Conservation (phyloP, 257 asterid genomes). For the Parsonsia alboflavescens region DNA sequence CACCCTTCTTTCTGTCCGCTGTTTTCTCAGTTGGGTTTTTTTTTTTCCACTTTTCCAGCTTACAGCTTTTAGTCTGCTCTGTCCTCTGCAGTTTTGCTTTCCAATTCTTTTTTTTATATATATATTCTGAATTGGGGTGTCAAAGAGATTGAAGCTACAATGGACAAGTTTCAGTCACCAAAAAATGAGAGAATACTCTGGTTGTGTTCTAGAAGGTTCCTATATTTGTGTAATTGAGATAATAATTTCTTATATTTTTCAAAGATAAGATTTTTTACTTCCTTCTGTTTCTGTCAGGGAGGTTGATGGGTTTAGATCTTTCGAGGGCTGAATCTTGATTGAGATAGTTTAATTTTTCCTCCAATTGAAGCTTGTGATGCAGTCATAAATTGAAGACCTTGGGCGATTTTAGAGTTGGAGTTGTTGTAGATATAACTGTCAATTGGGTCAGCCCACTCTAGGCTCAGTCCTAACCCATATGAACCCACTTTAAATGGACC, state of each 20-base stretch:
- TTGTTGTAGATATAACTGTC: no score
- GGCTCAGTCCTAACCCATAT: no score
- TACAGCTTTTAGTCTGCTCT: conserved; percentile 32
- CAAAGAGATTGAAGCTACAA: conserved; percentile 14
- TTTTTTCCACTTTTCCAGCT: conserved; percentile 34
- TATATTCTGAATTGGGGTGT: conserved; percentile 18
- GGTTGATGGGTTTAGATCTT: conserved; percentile 45
- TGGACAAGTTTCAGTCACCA: neutral
- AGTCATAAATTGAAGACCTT: no score
- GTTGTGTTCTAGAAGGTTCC: conserved; percentile 12
- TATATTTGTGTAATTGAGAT: conserved; percentile 18
- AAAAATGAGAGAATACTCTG: neutral
- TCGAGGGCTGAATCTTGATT: conserved; percentile 5
- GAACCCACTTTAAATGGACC: no score
- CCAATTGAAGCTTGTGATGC: neutral
- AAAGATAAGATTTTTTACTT: neutral
- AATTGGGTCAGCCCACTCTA: no score
- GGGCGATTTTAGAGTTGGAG: no score
- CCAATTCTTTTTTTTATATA: conserved; percentile 9
- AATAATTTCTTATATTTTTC: conserved; percentile 14
- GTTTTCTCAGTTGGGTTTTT: conserved; percentile 31
- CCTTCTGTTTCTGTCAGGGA: neutral
- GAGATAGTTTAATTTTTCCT: conserved; percentile 16
- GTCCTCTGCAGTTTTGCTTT: conserved; percentile 24
- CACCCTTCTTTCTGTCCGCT: neutral